Evolutionary conservation across 345 rosid species (phyloP), one percentile per base, ranked within the genome.

Genomic region (Melaleuca quinquenervia): DNA sequence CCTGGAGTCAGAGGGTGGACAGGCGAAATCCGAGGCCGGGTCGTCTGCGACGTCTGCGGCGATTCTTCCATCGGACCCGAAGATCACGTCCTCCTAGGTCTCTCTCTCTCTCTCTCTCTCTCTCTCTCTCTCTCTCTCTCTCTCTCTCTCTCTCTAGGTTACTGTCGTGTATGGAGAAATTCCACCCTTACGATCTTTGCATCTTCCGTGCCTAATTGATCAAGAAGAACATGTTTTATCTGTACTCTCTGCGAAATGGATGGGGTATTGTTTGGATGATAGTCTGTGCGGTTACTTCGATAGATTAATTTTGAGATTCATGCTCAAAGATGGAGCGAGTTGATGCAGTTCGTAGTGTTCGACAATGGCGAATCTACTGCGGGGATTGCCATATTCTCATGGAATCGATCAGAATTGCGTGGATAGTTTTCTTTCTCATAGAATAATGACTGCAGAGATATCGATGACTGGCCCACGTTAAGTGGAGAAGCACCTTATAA

Each of bases 61-160:
- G 98, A 97, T 92, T 95, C 95, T 84, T 95, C 98, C 36, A 91
- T 97, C 83, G 98, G 98, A 85, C 99, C 98, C 84, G 98, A 97
- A 90, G 99, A 96, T 87, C 99, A 97, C 90, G 91, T 95, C 84
- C 93, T 95, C 78, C 94, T 96, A 94, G 98, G 99, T 94, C 62
- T 20, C 52, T 32, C 26, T 85, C 82, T 64, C 48, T 29, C 21
- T 36, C 75, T 50, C 49, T 64, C 82, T 52, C 60, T 60, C 4
- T 62, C 44, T 45, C n/a, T n/a, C n/a, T n/a, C n/a, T n/a, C n/a
- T n/a, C n/a, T n/a, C n/a, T n/a, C n/a, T 94, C 62, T 20, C 52
- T 32, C 26, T 85, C 82, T 64, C 48, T 29, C 21, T 36, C 75
- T 50, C 49, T 64, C 82, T 52, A n/a, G n/a, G 1, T 80, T 45